Evolutionary conservation across 306 rosid species (phyloP).

Genomic region (Albizia julibrissin): DNA sequence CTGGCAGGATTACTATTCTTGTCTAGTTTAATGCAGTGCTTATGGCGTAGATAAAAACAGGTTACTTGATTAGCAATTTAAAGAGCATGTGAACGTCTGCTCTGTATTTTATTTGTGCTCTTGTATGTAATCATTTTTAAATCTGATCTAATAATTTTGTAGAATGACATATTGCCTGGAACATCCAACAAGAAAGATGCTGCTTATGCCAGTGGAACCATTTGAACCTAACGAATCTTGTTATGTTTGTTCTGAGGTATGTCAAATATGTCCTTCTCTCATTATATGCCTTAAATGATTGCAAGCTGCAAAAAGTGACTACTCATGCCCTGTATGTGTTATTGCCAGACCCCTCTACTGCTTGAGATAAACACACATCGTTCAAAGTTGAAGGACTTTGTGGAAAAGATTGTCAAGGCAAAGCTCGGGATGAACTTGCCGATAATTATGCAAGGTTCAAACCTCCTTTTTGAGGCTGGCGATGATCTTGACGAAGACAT

Average conservation of each 20-base stretch:
- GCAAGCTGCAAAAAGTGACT: conserved; percentile 5
- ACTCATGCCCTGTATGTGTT: conserved; percentile 13
- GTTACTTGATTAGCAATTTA: conserved; percentile 9
- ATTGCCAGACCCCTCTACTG: conserved; percentile 72
- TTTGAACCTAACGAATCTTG: conserved; percentile 91
- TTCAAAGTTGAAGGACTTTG: conserved; percentile 82
- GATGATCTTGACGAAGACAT: conserved; percentile 85
- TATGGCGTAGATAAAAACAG: conserved; percentile 4
- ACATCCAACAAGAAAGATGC: conserved; percentile 81
- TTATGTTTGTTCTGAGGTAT: conserved; percentile 97
- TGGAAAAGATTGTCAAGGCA: conserved; percentile 83
- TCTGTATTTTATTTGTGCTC: not conserved
- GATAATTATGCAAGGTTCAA: conserved; percentile 72
- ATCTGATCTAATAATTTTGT: conserved; percentile 27
- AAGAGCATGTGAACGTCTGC: not conserved
- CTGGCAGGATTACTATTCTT: conserved; percentile 15
- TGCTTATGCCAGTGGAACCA: conserved; percentile 98
- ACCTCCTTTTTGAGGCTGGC: conserved; percentile 90
- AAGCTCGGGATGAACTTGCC: conserved; percentile 94
- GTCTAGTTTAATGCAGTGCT: conserved; percentile 8
- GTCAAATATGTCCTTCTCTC: conserved; percentile 3
- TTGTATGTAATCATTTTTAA: conserved; percentile 21
- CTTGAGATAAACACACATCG: conserved; percentile 83
- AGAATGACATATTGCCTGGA: conserved; percentile 99
- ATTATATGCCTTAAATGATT: conserved; percentile 11